These are phyloP conservation scores for Dendrocalamus sinicus DNA, from an alignment of 176 grass and related monocot species.

Conservation along the genomic window DNA sequence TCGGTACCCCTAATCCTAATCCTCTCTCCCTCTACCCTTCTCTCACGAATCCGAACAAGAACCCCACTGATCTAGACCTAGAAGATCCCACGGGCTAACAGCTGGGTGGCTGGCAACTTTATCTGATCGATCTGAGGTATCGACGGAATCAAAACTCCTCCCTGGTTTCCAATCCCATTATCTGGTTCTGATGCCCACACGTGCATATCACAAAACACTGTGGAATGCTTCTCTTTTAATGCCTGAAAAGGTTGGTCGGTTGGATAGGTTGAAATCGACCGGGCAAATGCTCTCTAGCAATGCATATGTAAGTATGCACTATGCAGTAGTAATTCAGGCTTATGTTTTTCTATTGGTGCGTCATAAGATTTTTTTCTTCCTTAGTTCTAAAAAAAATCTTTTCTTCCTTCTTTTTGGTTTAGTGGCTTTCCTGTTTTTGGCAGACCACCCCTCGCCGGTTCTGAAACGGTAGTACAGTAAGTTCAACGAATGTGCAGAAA, in stretches of 20 bases:
- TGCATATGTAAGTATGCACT: background rate
- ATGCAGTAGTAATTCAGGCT: background rate
- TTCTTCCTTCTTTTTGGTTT: background rate
- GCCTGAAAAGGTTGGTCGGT: conserved; percentile 16
- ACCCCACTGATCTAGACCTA: too few relatives aligned
- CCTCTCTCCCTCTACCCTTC: too few relatives aligned
- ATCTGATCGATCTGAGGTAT: conserved; percentile 17
- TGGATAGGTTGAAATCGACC: background rate
- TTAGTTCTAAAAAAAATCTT: too few relatives aligned
- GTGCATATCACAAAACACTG: background rate
- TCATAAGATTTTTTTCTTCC: background rate
- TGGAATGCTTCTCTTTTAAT: background rate
- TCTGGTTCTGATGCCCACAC: conserved; percentile 37
- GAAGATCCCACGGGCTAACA: too few relatives aligned
- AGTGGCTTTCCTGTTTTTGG: background rate
- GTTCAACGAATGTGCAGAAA: conserved; percentile 27
- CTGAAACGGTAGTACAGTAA: background rate
- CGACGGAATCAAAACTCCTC: conserved; percentile 32
- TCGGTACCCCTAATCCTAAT: too few relatives aligned
- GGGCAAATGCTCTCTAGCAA: too few relatives aligned
- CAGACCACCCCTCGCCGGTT: background rate
- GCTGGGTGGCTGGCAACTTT: conserved; percentile 46
- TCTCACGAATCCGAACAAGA: too few relatives aligned
- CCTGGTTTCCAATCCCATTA: conserved; percentile 42
- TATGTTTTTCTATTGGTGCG: background rate